Percentiles rank a stretch among this genome's conserved stretches.
Conservation (phyloP, 2,329 filamentous ascomycete species). For the Lachnellula arida region DNA sequence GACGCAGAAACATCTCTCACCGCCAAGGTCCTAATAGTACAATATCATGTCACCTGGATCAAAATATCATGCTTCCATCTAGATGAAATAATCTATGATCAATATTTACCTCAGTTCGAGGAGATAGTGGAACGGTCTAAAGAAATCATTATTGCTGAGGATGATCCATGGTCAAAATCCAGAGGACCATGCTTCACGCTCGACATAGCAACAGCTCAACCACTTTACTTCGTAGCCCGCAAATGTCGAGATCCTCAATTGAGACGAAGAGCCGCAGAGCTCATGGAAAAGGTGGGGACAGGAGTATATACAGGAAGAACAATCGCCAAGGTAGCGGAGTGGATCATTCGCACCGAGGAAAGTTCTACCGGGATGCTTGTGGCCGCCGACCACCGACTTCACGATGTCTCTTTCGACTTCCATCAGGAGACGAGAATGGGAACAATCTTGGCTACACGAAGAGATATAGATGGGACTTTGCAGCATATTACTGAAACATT, state of each 20-base stretch:
- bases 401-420: conserved; percentile 7
- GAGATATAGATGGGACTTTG: neutral
- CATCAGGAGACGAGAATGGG: neutral
- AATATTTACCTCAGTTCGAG: neutral
- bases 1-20: neutral
- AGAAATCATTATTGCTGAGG: neutral
- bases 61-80: conserved; percentile 1
- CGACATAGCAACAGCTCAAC: conserved; percentile 4
- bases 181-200: conserved; percentile 7
- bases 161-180: neutral
- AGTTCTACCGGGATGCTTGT: neutral
- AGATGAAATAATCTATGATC: conserved; percentile 7
- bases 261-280: conserved; percentile 1
- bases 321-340: conserved; percentile 2
- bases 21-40: neutral
- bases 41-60: conserved; percentile 4
- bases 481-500: neutral
- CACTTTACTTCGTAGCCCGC: conserved; percentile 3
- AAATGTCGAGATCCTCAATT: conserved; percentile 8
- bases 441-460: conserved; percentile 1
- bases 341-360: conserved; percentile 5
- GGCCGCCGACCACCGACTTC: neutral
- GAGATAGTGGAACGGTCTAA: neutral
- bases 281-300: conserved; percentile 7
- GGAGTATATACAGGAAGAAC: conserved; percentile 4